These are phyloP conservation scores for Caryocar brasiliense DNA, from an alignment of 441 rosid species.

Conservation along the genomic window DNA sequence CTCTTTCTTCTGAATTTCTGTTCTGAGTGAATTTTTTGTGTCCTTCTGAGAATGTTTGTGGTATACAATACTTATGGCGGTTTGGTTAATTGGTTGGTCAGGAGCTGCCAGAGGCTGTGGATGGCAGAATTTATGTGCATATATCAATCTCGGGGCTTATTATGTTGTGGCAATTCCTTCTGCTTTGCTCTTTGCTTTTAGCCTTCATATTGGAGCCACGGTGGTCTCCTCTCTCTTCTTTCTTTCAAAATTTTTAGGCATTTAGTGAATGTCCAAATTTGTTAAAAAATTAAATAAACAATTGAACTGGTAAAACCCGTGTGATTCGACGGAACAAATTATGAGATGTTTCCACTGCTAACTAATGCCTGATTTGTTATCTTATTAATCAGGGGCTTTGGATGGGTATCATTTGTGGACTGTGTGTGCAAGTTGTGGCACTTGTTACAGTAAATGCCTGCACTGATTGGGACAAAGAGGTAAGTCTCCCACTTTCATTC, in stretches of 20 bases:
- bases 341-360: too few relatives aligned
- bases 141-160: constrained; percentile 41
- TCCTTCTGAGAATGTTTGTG: too few relatives aligned
- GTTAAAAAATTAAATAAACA: too few relatives aligned
- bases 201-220: constrained; percentile 29
- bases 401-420: constrained; percentile 46
- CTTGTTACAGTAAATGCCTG: constrained; percentile 25
- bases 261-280: too few relatives aligned
- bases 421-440: constrained; percentile 22
- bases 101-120: constrained; percentile 49
- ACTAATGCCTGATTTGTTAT: too few relatives aligned
- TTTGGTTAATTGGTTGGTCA: background rate
- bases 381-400: constrained; percentile 40
- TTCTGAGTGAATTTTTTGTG: too few relatives aligned
- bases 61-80: too few relatives aligned
- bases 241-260: too few relatives aligned
- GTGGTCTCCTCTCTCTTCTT: constrained; percentile 3
- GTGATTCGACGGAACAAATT: too few relatives aligned
- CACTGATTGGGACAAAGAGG: constrained; percentile 36
- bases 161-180: constrained; percentile 34
- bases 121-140: constrained; percentile 34
- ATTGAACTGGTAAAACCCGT: too few relatives aligned
- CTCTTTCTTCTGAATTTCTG: background rate
- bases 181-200: constrained; percentile 29
- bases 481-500: too few relatives aligned